phyloP scores from a whole-genome alignment of 2,329 filamentous ascomycete species.

The Apiospora rasikravindrae region DNA sequence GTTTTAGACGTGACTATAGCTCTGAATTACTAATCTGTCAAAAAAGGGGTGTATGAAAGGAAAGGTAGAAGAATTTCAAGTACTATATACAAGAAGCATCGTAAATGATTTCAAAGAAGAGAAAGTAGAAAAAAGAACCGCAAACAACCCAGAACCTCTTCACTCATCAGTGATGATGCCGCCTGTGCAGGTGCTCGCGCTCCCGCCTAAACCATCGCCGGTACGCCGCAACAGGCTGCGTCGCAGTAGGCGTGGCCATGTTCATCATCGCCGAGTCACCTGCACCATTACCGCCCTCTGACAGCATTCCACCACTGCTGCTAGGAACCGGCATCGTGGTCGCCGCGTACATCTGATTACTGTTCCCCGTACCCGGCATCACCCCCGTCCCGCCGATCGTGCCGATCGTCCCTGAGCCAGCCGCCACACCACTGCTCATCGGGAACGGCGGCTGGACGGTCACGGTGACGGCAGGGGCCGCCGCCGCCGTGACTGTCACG shows the following conservation, averaged over 20 bases:
- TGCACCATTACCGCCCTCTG: no score
- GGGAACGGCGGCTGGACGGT: conserved; percentile 37
- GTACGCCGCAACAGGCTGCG: conserved; percentile 15
- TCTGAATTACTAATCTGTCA: not conserved
- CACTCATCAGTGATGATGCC: not conserved
- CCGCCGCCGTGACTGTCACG: conserved; percentile 31
- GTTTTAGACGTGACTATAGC: not conserved
- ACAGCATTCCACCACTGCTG: not conserved
- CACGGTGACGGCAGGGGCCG: conserved; percentile 26
- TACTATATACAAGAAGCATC: conserved; percentile 1
- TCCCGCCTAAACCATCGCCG: conserved; percentile 34
- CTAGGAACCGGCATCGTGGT: conserved; percentile 26
- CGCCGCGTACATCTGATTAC: conserved; percentile 22
- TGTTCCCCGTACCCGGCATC: not conserved
- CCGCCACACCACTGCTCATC: conserved; percentile 23
- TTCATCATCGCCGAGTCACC: not conserved
- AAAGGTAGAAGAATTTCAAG: not conserved
- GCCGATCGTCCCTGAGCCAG: not conserved
- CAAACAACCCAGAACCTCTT: not conserved
- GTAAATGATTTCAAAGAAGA: not conserved
- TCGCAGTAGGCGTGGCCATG: conserved; percentile 22
- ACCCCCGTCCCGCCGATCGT: not conserved
- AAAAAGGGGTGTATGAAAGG: no score
- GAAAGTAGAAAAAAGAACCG: not conserved
- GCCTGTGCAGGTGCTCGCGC: conserved; percentile 22